These are phyloP conservation scores for Luzula sylvatica DNA, from an alignment of 176 grass and related monocot species.

Conservation along the genomic window DNA sequence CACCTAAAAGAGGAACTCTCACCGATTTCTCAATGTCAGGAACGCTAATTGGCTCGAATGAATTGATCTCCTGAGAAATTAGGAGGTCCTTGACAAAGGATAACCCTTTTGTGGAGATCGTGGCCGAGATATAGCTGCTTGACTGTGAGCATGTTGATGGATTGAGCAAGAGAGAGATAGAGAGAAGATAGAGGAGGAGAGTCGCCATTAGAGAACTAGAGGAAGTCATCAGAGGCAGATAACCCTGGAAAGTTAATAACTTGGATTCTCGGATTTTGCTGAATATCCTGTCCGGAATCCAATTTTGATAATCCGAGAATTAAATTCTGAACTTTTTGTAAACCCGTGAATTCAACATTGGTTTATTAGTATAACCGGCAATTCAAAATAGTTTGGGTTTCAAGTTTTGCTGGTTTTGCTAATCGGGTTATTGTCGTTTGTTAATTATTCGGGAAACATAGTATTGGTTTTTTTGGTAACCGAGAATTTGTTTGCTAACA, in stretches of 20 bases:
- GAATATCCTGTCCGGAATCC: background rate
- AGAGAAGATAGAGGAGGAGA: conserved; percentile 10
- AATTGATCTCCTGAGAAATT: conserved; percentile 36
- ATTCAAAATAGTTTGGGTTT: too few relatives aligned
- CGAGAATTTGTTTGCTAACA: too few relatives aligned
- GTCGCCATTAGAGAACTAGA: conserved; percentile 10
- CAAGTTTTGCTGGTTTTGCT: too few relatives aligned
- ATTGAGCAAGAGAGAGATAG: conserved; percentile 21
- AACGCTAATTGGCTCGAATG: conserved; percentile 42
- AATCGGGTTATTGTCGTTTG: too few relatives aligned
- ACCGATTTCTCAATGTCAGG: conserved; percentile 59
- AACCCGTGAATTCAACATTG: too few relatives aligned
- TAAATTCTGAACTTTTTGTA: too few relatives aligned
- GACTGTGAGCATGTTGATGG: conserved; percentile 5
- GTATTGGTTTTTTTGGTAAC: too few relatives aligned
- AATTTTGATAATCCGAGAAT: background rate
- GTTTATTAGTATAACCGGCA: too few relatives aligned
- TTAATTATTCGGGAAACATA: too few relatives aligned
- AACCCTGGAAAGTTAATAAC: background rate
- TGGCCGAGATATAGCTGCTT: conserved; percentile 43
- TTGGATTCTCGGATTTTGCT: background rate
- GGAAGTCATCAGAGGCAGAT: conserved; percentile 13
- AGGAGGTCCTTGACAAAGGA: conserved; percentile 75
- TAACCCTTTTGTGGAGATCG: conserved; percentile 71
- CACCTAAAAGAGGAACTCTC: conserved; percentile 52